Conservation (phyloP, 1,284 basidiomycete species). For the Leccinum pachyderme region DNA sequence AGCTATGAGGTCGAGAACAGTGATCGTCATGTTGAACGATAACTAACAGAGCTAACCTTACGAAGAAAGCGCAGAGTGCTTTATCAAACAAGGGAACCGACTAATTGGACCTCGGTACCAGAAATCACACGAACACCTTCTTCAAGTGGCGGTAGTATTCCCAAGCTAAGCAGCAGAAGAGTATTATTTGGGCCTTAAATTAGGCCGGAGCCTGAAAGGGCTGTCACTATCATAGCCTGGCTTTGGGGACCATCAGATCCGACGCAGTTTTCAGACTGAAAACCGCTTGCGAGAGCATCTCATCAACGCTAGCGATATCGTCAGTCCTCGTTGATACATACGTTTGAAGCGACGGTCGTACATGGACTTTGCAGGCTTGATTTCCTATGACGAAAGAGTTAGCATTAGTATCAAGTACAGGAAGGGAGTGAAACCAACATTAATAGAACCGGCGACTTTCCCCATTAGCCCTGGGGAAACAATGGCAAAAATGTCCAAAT, state of each 20-base stretch:
- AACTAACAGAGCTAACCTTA: not conserved
- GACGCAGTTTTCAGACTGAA: constrained; percentile 42
- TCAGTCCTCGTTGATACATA: constrained; percentile 13
- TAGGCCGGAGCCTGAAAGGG: not conserved
- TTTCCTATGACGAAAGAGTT: constrained; percentile 43
- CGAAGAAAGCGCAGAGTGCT: not conserved
- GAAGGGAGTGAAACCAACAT: constrained; percentile 38
- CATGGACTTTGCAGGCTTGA: constrained; percentile 83
- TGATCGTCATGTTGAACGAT: constrained; percentile 11
- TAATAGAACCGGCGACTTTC: constrained; percentile 77
- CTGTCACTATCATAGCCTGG: constrained; percentile 43
- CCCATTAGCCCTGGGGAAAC: constrained; percentile 73
- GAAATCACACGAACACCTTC: not conserved
- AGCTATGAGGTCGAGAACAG: not conserved
- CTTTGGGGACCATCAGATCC: constrained; percentile 33
- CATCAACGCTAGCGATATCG: constrained; percentile 53
- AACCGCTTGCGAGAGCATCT: constrained; percentile 61
- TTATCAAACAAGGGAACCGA: not conserved
- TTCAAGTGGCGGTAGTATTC: not conserved
- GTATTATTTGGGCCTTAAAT: not conserved
- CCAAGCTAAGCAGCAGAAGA: not conserved
- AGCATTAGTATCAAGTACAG: constrained; percentile 1
- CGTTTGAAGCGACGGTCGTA: constrained; percentile 34
- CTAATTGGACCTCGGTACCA: not conserved
- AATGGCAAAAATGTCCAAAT: constrained; percentile 4